These are phyloP conservation scores for Acrocalymma vagum DNA, from an alignment of 2,329 filamentous ascomycete genomes.

Conservation along the genomic window DNA sequence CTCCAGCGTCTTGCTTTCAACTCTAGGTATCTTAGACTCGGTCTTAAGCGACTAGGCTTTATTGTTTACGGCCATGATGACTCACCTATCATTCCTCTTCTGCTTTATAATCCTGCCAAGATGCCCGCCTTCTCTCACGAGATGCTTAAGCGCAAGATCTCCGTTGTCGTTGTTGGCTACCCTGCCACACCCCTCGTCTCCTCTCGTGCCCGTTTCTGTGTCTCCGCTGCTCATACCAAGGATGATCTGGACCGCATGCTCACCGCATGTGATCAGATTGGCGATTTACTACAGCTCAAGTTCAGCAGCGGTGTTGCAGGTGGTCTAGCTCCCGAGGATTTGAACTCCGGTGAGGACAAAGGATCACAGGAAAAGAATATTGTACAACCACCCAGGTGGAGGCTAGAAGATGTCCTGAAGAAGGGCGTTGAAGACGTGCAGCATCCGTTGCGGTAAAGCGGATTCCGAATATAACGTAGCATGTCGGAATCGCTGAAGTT, in stretches of 20 bases:
- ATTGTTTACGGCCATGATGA: conserved; percentile 98
- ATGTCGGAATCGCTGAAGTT: too few relatives aligned
- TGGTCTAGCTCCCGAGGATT: conserved; percentile 79
- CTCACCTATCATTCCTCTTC: conserved; percentile 92
- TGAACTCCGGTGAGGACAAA: conserved; percentile 58
- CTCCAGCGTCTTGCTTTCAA: conserved; percentile 97
- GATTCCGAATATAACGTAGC: too few relatives aligned
- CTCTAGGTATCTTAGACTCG: conserved; percentile 95
- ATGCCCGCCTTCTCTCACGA: conserved; percentile 98
- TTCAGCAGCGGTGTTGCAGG: conserved; percentile 96
- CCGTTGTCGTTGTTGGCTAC: conserved; percentile 96
- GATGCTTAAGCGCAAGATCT: conserved; percentile 98
- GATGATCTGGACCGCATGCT: conserved; percentile 93
- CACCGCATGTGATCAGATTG: conserved; percentile 89
- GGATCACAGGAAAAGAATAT: conserved; percentile 60
- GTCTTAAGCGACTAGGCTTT: conserved; percentile 94
- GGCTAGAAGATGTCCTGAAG: conserved; percentile 75
- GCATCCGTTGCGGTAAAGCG: conserved; percentile 70
- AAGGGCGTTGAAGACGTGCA: conserved; percentile 80
- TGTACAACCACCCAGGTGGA: conserved; percentile 79
- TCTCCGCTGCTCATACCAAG: conserved; percentile 96
- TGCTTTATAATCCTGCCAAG: conserved; percentile 98
- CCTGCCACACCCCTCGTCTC: conserved; percentile 95
- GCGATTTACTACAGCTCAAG: conserved; percentile 91
- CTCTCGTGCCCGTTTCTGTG: conserved; percentile 93